These are phyloP conservation scores for Aphanomyces astaci DNA, from an alignment of 352 stramenopile genomes.

Conservation along the genomic window DNA sequence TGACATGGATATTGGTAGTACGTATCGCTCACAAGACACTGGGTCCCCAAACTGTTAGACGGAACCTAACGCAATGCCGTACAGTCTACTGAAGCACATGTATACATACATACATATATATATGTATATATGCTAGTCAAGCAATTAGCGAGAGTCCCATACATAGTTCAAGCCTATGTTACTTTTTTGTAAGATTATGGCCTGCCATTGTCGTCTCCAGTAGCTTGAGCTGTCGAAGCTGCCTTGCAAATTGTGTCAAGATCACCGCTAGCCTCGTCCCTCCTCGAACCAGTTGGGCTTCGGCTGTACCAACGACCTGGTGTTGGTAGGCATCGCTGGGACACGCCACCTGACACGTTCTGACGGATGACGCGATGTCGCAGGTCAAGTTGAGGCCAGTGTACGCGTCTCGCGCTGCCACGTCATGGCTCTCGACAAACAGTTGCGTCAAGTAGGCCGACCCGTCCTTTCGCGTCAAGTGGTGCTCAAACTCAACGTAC, in stretches of 20 bases:
- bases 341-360: slow-evolving; percentile 27
- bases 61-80: too few species aligned
- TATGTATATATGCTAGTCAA: too few species aligned
- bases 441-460: slow-evolving; percentile 29
- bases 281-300: slow-evolving; percentile 42
- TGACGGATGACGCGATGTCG: slow-evolving; percentile 21
- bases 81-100: too few species aligned
- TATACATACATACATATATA: too few species aligned
- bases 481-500: slow-evolving; percentile 34
- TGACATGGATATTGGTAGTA: too few species aligned
- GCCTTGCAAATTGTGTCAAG: slow-evolving; percentile 22
- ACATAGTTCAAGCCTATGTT: too few species aligned
- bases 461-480: too few species aligned
- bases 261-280: slow-evolving; percentile 48
- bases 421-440: slow-evolving; percentile 41
- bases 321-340: slow-evolving; percentile 34
- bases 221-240: neutral
- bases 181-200: too few species aligned
- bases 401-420: slow-evolving; percentile 37
- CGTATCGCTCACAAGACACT: too few species aligned
- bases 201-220: neutral
- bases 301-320: slow-evolving; percentile 32
- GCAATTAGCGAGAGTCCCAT: too few species aligned
- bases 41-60: too few species aligned
- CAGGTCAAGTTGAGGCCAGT: slow-evolving; percentile 30